Evolutionary conservation across 1,139 yeast genomes (phyloP).

Genomic region (Blastobotrys raffinosifermentans): DNA sequence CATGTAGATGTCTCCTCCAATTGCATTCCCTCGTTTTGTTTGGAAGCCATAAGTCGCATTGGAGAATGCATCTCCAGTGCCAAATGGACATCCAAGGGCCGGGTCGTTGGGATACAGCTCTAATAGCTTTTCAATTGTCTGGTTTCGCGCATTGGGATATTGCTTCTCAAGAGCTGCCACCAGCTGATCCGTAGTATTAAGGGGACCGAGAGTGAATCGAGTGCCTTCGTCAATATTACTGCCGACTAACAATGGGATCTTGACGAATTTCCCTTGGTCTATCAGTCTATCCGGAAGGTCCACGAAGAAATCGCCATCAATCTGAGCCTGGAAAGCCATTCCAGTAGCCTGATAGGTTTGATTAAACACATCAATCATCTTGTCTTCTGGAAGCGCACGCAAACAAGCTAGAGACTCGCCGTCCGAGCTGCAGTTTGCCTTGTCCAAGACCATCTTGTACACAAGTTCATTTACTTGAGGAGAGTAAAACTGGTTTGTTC

Average conservation of each 20-base stretch:
- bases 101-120: conserved; percentile 16
- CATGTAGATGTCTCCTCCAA: conserved; percentile 17
- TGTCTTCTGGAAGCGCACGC: conserved; percentile 2
- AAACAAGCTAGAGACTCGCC: conserved; percentile 6
- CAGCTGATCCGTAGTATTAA: conserved; percentile 3
- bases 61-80: conserved; percentile 12
- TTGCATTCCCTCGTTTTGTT: conserved; percentile 11
- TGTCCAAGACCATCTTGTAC: conserved; percentile 7
- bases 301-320: conserved; percentile 13
- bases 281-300: conserved; percentile 12
- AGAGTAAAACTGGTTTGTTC: conserved; percentile 6
- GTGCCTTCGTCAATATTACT: conserved; percentile 19
- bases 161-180: not conserved
- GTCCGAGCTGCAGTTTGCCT: conserved; percentile 5
- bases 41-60: conserved; percentile 9
- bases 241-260: conserved; percentile 16
- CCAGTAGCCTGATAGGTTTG: conserved; percentile 7
- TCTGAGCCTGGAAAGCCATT: conserved; percentile 7
- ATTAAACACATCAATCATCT: conserved; percentile 5
- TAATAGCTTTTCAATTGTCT: conserved; percentile 3
- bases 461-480: conserved; percentile 5
- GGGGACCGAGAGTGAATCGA: not conserved
- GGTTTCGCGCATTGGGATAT: not conserved
- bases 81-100: conserved; percentile 18
- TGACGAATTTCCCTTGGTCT: conserved; percentile 12